Evolutionary conservation across 768 basidiomycete genomes (phyloP).

Genomic region (Tylopilus rubrobrunneus): DNA sequence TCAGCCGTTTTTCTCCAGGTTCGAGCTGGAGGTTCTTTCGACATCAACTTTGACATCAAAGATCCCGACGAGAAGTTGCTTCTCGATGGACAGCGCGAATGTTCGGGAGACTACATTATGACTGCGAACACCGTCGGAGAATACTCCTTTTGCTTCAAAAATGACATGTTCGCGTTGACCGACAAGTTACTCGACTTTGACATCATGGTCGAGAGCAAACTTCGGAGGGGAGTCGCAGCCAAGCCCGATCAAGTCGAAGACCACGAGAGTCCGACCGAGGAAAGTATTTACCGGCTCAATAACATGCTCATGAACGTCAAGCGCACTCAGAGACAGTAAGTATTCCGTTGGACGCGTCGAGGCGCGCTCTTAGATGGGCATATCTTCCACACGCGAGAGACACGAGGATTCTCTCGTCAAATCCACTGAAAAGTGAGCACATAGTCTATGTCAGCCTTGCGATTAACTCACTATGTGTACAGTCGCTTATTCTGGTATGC

Average conservation of each 20-base stretch:
- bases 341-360: conserved; percentile 10
- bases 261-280: conserved; percentile 90
- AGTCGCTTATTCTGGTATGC: conserved; percentile 95
- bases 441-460: background rate
- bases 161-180: conserved; percentile 92
- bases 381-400: conserved; percentile 93
- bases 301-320: conserved; percentile 87
- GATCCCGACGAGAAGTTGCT: conserved; percentile 87
- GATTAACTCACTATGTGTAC: conserved; percentile 2
- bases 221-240: conserved; percentile 82
- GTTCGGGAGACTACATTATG: conserved; percentile 95
- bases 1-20: conserved; percentile 45
- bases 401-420: conserved; percentile 90
- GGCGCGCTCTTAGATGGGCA: conserved; percentile 1
- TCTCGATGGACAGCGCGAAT: conserved; percentile 83
- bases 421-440: conserved; percentile 76
- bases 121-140: conserved; percentile 90
- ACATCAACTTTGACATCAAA: conserved; percentile 90
- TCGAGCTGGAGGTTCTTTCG: conserved; percentile 96
- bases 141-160: conserved; percentile 96
- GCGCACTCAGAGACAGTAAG: conserved; percentile 90
- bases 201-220: conserved; percentile 99
- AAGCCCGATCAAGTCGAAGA: conserved; percentile 87
- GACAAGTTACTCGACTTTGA: conserved; percentile 94
- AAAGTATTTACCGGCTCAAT: conserved; percentile 90